Evolutionary conservation across 495 filamentous ascomycete genomes (phyloP).

Genomic region (Penicillium diatomitis): DNA sequence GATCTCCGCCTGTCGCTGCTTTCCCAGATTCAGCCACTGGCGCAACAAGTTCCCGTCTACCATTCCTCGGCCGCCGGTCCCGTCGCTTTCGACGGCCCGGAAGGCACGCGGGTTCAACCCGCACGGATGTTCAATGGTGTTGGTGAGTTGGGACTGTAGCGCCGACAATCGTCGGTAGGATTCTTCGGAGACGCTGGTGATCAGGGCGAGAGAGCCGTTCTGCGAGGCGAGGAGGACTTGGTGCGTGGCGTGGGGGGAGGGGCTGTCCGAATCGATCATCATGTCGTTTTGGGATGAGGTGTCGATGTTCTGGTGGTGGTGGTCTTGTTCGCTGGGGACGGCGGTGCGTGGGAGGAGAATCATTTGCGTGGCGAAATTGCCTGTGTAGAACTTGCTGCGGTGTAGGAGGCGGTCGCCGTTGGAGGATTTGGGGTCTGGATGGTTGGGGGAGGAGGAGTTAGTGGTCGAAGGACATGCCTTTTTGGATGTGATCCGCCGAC

Average conservation of each 20-base stretch:
- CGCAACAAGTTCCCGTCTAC: constrained; percentile 53
- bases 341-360: constrained; percentile 63
- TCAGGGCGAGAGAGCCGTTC: constrained; percentile 64
- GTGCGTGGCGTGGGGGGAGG: constrained; percentile 23
- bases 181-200: constrained; percentile 70
- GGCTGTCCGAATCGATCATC: constrained; percentile 25
- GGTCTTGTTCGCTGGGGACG: constrained; percentile 29
- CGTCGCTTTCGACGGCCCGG: constrained; percentile 45
- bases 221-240: constrained; percentile 61
- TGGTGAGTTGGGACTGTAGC: constrained; percentile 71
- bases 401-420: constrained; percentile 81
- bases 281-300: constrained; percentile 19
- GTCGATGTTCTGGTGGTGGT: constrained; percentile 1
- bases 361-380: constrained; percentile 63
- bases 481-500: not conserved
- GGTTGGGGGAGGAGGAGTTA: constrained; percentile 1
- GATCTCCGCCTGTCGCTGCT: constrained; percentile 59
- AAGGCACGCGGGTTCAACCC: constrained; percentile 78
- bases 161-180: constrained; percentile 74
- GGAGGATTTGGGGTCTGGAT: constrained; percentile 80
- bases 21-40: constrained; percentile 62
- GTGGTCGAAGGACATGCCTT: not conserved
- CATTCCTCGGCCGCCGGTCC: constrained; percentile 45
- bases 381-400: constrained; percentile 77
- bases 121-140: constrained; percentile 61